A percentile compares a stretch with the other conserved stretches of the same genome.
phyloP scores from a whole-genome alignment of 1,284 basidiomycete species.

The Malassezia yamatoensis region DNA sequence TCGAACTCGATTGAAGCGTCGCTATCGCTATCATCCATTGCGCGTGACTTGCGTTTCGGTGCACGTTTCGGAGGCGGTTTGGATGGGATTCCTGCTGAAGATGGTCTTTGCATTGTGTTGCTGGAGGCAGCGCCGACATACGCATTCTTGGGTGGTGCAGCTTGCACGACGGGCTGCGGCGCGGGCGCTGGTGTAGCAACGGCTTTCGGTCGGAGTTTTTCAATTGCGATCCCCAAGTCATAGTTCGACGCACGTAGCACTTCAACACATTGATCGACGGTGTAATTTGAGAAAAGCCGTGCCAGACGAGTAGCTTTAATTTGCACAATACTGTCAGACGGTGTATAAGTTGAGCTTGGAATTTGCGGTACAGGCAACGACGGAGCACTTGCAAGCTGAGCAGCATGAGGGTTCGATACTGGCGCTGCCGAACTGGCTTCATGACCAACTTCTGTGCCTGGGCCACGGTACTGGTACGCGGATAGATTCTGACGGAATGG shows the following conservation, averaged over 20 bases:
- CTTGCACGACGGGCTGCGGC: neutral
- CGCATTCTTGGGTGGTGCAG: neutral
- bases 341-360: neutral
- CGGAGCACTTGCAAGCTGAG: neutral
- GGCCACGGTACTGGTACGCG: constrained; percentile 11
- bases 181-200: neutral
- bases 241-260: constrained; percentile 14
- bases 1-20: constrained; percentile 11
- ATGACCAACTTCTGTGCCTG: neutral
- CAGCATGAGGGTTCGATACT: neutral
- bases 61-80: constrained; percentile 7
- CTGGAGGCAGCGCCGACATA: too few relatives aligned
- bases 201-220: constrained; percentile 14
- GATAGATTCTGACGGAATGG: constrained; percentile 3
- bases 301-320: constrained; percentile 19
- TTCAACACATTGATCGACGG: constrained; percentile 14
- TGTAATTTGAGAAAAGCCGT: constrained; percentile 15
- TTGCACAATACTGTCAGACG: constrained; percentile 14
- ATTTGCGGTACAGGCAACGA: neutral
- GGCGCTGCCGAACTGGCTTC: neutral
- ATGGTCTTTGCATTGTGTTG: too few relatives aligned
- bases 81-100: neutral
- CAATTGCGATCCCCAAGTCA: constrained; percentile 18
- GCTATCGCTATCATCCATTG: constrained; percentile 10
- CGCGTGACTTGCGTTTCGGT: constrained; percentile 14